Evolutionary conservation across 2,329 filamentous ascomycete species (phyloP), one percentile per base, ranked within the genome.

Genomic region (Biscogniauxia mediterranea): DNA sequence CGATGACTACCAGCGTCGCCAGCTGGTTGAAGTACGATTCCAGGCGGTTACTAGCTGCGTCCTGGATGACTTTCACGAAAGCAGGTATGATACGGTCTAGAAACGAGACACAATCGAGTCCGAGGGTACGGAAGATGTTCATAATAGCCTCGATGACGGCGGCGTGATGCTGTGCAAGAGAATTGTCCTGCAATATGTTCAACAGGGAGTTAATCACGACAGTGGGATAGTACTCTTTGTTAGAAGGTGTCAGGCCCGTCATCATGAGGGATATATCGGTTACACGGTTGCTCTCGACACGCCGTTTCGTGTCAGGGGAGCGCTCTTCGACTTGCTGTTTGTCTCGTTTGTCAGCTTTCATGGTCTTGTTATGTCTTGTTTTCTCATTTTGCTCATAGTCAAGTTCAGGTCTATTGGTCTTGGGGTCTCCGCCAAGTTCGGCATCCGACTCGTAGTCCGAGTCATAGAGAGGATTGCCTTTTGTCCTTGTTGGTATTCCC

Each of bases 11-110:
- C 20, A 99, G 81, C 49, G 94, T 90, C 52, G 93, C 92, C 57
- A 99, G 83, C 74, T 99, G 95, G 71, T 95, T 99, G 79, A 99
- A 99, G 75, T 99, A 99, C 1, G 93, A 94, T 73, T 99, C 95
- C 0, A 97, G 85, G 46, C 92, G 87, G 55, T 87, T 89, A 2
- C 86, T 81, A 17, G 91, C 87, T 5, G 93, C 93, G 56, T 89
- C 90, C 68, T 90, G 86, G 63, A 99, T 97, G 59, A 99, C 94
- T 17, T 87, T 83, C 51, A 99, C 83, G 72, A 99, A 99, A 0
- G 93, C 95, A 0, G 96, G 95, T 32, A 99, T 91, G 63, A 99
- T 97, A 63, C 95, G 90, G 63, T 91, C 90, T 1, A 99, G 85
- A 76, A 98, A 99, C 0, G 92, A 91, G 8, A 99, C 94, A 74